Base-by-base conservation (phyloP, 1,139 yeast genomes). In the Candida pseudoviswanathii region DNA sequence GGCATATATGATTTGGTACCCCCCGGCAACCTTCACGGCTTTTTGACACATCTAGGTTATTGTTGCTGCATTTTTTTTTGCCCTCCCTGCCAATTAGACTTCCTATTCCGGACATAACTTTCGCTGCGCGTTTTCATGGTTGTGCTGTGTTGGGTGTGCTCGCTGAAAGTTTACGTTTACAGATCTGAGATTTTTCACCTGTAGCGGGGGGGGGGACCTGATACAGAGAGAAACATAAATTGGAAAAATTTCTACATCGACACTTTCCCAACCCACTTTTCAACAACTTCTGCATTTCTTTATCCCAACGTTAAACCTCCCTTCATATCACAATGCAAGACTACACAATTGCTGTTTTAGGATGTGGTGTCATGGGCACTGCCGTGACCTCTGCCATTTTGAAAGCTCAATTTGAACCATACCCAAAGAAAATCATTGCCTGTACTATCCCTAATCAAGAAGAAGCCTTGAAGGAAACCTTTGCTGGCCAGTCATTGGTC, bases 281-380 rank as follows among this genome's bases (percentile, higher is more conserved):
- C 33, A 41, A 21, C n/a, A 24, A 30, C 11, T 41, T 41, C 10
- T 22, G 11, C 33, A 2, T 5, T 11, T 4, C 25, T 30, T 25
- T 30, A 10, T 36, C 21, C 3, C 7, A 16, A 6, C 9, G 9
- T 10, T 8, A 8, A 21, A 36, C 10, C 6, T 34, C 16, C 16
- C 21, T 21, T 34, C 38, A 21, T 36, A 36, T 11, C 3, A 36
- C 7, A 36, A 68, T 70, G 77, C 60, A 71, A 52, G 77, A 78
- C 51, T 84, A 81, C 66, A 87, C 94, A 3, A 73, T 94, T 49
- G 80, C 95, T 16, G 85, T 94, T 27, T 77, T 94, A 51, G 99
- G 97, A 41, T 84, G 96, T 60, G 99, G 99, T 51, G 92, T 89
- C 50, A 89, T 94, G 94, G 98, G 99, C 51, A 87, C 95, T 31